phyloP scores from a whole-genome alignment of 768 basidiomycete genomes.

The Gelatoporia subvermispora region DNA sequence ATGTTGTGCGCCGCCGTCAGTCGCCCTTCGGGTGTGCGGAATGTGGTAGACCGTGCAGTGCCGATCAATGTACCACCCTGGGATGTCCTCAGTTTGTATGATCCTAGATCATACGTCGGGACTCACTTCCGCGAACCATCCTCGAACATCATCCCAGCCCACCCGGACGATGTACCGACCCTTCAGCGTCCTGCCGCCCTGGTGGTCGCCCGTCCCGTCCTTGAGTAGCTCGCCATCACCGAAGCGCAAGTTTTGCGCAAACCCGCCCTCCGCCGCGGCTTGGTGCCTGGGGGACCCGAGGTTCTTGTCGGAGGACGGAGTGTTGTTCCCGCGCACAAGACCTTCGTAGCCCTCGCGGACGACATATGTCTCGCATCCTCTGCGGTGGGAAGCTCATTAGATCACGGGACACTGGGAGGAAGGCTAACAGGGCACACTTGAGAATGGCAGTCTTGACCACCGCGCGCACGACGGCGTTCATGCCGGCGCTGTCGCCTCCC shows the following conservation, averaged over 20 bases:
- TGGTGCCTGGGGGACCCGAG: constrained; percentile 17
- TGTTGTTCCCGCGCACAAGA: constrained; percentile 84
- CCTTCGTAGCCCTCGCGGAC: constrained; percentile 99
- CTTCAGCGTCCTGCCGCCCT: constrained; percentile 67
- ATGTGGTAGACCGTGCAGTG: constrained; percentile 81
- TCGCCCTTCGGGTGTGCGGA: constrained; percentile 86
- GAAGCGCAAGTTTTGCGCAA: constrained; percentile 75
- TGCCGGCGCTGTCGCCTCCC: constrained; percentile 96
- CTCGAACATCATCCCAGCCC: constrained; percentile 97
- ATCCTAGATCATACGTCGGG: background rate
- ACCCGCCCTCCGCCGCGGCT: constrained; percentile 26
- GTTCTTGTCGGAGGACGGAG: constrained; percentile 19
- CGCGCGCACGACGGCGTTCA: constrained; percentile 93
- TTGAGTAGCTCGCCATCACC: constrained; percentile 74
- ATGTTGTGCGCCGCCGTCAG: constrained; percentile 86
- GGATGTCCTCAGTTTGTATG: background rate
- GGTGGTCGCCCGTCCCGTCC: constrained; percentile 77
- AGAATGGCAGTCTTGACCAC: constrained; percentile 91
- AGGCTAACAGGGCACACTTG: constrained; percentile 47
- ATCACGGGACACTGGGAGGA: constrained; percentile 1
- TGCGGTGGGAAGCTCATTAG: constrained; percentile 24
- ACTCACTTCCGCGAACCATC: constrained; percentile 86
- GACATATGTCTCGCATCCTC: constrained; percentile 94
- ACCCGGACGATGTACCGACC: constrained; percentile 92
- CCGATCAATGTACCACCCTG: constrained; percentile 95